Evolutionary conservation across 768 basidiomycete species (phyloP), one percentile per base, ranked within the genome.

Genomic region (Psilocybe tampanensis): DNA sequence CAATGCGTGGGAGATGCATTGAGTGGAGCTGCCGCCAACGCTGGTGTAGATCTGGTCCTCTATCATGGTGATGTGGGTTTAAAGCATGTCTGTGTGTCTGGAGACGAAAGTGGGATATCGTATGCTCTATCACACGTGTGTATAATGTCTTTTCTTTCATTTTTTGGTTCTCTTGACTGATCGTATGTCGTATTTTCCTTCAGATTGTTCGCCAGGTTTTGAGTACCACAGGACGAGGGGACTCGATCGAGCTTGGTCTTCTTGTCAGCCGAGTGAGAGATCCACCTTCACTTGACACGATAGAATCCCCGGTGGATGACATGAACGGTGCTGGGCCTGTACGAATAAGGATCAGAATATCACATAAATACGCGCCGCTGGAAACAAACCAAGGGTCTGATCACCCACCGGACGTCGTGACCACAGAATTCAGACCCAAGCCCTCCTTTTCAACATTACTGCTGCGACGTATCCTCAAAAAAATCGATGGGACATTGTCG

Each of bases 1-100:
- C 95, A 97, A 72, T 88, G 84, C 66, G 86, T 94, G 8, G 94
- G 93, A 9, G 95, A 98, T 74, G 85, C 89, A 13, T 71, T 96
- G 58, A 88, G 92, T 66, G 95, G 94, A 12, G 78, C 86, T 41
- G 92, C 92, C 32, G 88, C 93, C 4, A 84, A 91, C 65, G 82
- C 78, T 47, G 90, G 88, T n/a, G 92, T 95, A 29, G 95, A 98
- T 70, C 76, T 98, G 60, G 93, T 96, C 17, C 75, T 97, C 12
- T 95, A 89, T 69, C 94, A 98, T 64, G 90, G 88, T 18, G 94
- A 96, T 68, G 86, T 90, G 19, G 89, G 88, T 19, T 80, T 97
- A 79, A 91, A 90, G 75, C 92, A 95, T 62, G 81, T 94, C 48
- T 86, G 84, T 55, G 94, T 96, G 13, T 84, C 78, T 63, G 94